Base-by-base conservation (phyloP, 768 basidiomycete genomes). In the Panus rudis region DNA sequence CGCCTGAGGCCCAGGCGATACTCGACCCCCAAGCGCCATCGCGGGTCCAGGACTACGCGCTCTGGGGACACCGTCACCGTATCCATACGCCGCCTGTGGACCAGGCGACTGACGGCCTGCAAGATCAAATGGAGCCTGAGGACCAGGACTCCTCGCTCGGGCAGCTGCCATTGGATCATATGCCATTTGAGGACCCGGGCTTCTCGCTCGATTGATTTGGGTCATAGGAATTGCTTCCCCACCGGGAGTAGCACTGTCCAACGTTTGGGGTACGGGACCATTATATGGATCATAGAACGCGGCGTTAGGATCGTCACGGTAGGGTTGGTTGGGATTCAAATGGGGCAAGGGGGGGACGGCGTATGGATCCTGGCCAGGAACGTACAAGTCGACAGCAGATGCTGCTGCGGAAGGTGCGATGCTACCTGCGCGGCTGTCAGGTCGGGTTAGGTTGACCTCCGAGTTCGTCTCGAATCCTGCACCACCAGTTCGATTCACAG, bases 321-420 rank as follows among this genome's bases (percentile, higher is more conserved):
- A 90, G 1, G 85, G 84, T 51, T 73, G 71, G 59, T 75, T 83
- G 5, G 87, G 86, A 57, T 90, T 85, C 35, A 85, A 65, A 50
- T 88, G 84, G 10, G 87, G 87, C 17, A 88, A 68, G 13, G 87
- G 87, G 3, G 89, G 87, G 1, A 89, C 79, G 13, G 88, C 84
- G 59, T 90, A 91, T 2, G 87, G 86, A 52, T 90, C 87, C 12
- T 52, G 51, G 4, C 48, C 39, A 26, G 50, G 14, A 11, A 59
- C 53, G 32, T 70, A 67, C 42, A 66, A 57, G 37, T 65, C 73
- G 47, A 65, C 65, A 23, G 60, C 63, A 45, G 65, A 85, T 58
- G 61, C 77, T 63, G 50, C 57, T 3, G 73, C 59, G 14, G 72
- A 72, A 20, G 62, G 56, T 56, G 74, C 50, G 61, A 81, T 56